Percentiles rank a stretch among this genome's conserved stretches.
Evolutionary conservation across 2,329 filamentous ascomycete species (phyloP).

Genomic region (Periglandula ipomoeae): DNA sequence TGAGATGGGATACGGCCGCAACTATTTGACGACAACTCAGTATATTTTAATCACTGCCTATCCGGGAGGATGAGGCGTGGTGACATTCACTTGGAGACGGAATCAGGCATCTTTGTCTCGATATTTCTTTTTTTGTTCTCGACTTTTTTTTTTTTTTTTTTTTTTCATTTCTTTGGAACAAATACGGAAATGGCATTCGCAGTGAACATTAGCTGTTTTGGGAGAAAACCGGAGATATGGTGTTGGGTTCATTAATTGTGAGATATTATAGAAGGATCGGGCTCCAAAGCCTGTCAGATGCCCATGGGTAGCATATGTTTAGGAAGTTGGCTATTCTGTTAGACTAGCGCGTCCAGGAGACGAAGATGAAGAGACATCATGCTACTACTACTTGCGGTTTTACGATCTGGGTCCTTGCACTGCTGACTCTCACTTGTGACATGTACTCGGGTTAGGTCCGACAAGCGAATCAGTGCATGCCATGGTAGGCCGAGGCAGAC

Average conservation of each 20-base stretch:
- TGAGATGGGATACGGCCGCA: conserved; percentile 10
- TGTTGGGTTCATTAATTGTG: not conserved
- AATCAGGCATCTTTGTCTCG: conserved; percentile 1
- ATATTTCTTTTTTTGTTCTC: not conserved
- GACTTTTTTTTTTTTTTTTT: not conserved
- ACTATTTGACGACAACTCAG: conserved; percentile 8
- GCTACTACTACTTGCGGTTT: no score
- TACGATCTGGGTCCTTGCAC: no score
- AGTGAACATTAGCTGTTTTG: not conserved
- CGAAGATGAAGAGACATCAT: not conserved
- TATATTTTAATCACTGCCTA: conserved; percentile 6
- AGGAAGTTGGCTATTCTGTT: not conserved
- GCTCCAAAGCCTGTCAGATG: not conserved
- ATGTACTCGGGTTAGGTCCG: no score
- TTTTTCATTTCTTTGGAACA: not conserved
- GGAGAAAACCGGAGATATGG: not conserved
- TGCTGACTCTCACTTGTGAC: no score
- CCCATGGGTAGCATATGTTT: not conserved
- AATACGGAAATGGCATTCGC: not conserved
- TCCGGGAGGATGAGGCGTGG: not conserved
- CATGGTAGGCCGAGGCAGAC: no score
- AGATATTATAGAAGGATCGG: not conserved
- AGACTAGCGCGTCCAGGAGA: conserved; percentile 4
- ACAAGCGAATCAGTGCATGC: no score
- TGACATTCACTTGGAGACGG: conserved; percentile 7